Evolutionary conservation across 306 rosid genomes (phyloP).

Genomic region (Canavalia ensiformis): DNA sequence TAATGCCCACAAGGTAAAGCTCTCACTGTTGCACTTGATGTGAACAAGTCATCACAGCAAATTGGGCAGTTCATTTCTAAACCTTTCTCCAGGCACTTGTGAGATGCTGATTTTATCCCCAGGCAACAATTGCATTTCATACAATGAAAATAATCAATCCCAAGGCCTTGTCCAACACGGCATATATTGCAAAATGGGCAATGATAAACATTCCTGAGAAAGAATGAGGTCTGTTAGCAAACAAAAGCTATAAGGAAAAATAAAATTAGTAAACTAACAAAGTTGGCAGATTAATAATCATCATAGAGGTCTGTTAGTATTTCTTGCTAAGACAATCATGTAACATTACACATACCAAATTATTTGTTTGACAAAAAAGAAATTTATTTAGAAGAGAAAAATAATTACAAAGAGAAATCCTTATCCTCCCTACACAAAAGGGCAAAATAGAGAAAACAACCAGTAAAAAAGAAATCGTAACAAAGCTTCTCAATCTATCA

Average conservation of each 20-base stretch:
- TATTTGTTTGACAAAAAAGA: neutral
- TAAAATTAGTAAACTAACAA: slow-evolving; percentile 27
- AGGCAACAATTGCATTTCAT: slow-evolving; percentile 99
- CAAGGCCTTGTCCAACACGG: slow-evolving; percentile 98
- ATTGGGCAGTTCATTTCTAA: slow-evolving; percentile 98
- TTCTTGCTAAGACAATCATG: slow-evolving; percentile 23
- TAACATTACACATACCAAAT: neutral
- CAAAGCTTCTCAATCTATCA: slow-evolving; percentile 3
- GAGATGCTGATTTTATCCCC: slow-evolving; percentile 83
- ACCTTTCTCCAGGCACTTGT: slow-evolving; percentile 96
- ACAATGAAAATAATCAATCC: slow-evolving; percentile 93
- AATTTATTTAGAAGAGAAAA: neutral
- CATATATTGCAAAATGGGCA: slow-evolving; percentile 99
- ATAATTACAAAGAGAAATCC: slow-evolving; percentile 1
- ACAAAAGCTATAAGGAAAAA: slow-evolving; percentile 32
- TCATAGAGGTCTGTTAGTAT: slow-evolving; percentile 23
- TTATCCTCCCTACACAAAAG: neutral
- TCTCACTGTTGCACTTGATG: slow-evolving; percentile 96
- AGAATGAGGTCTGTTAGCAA: slow-evolving; percentile 21
- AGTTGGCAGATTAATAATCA: slow-evolving; percentile 11
- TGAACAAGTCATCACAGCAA: slow-evolving; percentile 93
- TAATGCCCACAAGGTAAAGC: slow-evolving; percentile 98
- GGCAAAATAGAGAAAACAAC: neutral
- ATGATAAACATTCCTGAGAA: slow-evolving; percentile 87
- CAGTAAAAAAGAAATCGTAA: neutral